Evolutionary conservation across 2,329 filamentous ascomycete species (phyloP).

Genomic region (Tolypocladium tropicale): DNA sequence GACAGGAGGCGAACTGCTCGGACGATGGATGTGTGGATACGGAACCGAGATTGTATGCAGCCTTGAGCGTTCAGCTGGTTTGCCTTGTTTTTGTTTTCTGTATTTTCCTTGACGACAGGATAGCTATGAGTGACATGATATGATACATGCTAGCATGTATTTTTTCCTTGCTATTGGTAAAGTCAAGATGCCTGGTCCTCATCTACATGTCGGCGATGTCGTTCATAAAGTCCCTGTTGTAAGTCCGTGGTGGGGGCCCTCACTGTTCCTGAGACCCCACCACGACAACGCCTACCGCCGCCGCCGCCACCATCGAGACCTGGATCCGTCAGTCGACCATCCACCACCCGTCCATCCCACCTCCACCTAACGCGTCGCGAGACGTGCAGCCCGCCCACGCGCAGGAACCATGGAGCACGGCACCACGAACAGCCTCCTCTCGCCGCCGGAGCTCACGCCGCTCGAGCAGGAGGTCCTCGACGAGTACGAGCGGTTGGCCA

Average conservation of each 20-base stretch:
- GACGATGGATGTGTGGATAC: background rate
- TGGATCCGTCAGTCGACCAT: background rate
- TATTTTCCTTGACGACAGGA: constrained; percentile 1
- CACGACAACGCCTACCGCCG: too few relatives aligned
- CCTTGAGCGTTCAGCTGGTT: constrained; percentile 3
- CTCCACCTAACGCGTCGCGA: background rate
- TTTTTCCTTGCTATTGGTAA: background rate
- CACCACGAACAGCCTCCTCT: constrained; percentile 17
- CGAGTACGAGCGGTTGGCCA: constrained; percentile 78
- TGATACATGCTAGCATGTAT: background rate
- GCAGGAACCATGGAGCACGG: constrained; percentile 8
- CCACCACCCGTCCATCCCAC: background rate
- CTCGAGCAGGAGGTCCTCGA: constrained; percentile 91
- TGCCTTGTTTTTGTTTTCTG: constrained; percentile 1
- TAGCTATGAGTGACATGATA: constrained; percentile 6
- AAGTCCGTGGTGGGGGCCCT: background rate
- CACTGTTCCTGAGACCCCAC: background rate
- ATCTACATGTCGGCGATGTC: too few relatives aligned
- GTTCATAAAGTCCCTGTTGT: too few relatives aligned
- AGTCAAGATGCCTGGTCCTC: too few relatives aligned
- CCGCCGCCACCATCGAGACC: background rate
- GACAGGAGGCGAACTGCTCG: background rate
- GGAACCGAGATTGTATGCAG: constrained; percentile 2
- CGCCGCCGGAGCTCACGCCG: constrained; percentile 54
- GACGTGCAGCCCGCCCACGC: background rate